A percentile compares a stretch with the other conserved stretches of the same genome.
Conservation (phyloP, 805 yeast genomes). For the Pichia rugopelliculosa region DNA sequence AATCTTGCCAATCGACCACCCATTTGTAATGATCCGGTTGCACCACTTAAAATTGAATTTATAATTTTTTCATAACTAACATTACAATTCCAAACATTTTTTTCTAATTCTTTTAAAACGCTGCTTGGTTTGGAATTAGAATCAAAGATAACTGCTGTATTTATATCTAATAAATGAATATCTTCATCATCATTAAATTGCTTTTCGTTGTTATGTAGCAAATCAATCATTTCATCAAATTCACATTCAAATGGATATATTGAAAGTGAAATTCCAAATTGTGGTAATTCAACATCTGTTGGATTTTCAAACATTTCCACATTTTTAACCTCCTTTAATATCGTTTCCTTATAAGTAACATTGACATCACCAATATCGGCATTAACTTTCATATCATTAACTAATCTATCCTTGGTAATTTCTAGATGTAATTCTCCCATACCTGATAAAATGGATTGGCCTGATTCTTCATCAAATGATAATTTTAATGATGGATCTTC, state of each 20-base stretch:
- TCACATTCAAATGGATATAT: conserved; percentile 29
- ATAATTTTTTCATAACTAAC: conserved; percentile 41
- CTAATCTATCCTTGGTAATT: conserved; percentile 70
- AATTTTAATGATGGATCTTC: conserved; percentile 88
- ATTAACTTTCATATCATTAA: conserved; percentile 77
- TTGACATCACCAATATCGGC: conserved; percentile 75
- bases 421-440: conserved; percentile 97
- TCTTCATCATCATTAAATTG: conserved; percentile 31
- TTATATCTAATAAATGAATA: conserved; percentile 38
- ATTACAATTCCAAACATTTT: conserved; percentile 39
- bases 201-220: conserved; percentile 28
- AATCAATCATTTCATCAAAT: conserved; percentile 21
- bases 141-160: conserved; percentile 39
- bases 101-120: conserved; percentile 17
- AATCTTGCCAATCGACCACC: conserved; percentile 58
- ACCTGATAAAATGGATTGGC: conserved; percentile 84
- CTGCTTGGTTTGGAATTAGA: conserved; percentile 18
- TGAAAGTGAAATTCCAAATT: conserved; percentile 20
- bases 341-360: conserved; percentile 83
- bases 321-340: conserved; percentile 20
- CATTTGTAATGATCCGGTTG: conserved; percentile 52
- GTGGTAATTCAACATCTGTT: conserved; percentile 14
- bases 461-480: conserved; percentile 71
- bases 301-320: conserved; percentile 18
- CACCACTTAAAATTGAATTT: conserved; percentile 51